Evolutionary conservation across 352 stramenopile genomes (phyloP).

Genomic region (Globisporangium recalcitrans): DNA sequence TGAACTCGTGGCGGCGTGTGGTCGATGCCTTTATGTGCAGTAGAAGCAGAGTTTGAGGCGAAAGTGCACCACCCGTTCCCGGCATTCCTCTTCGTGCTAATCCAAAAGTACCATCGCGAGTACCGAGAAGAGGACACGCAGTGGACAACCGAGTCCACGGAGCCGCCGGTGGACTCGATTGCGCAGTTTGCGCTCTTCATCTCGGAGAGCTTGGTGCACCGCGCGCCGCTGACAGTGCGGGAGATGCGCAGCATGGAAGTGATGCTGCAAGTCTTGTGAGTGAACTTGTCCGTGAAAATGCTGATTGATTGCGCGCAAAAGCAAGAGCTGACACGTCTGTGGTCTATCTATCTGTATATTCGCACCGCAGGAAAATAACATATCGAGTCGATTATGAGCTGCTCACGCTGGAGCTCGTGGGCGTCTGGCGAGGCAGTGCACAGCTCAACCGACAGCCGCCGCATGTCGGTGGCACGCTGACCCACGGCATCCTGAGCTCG

Average conservation of each 20-base stretch:
- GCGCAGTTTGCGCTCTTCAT: conserved; percentile 78
- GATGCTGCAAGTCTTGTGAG: conserved; percentile 81
- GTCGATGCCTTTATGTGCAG: conserved; percentile 31
- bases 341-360: background rate
- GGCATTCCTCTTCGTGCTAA: conserved; percentile 63
- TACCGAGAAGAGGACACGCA: conserved; percentile 37
- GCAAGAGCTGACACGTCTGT: background rate
- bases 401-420: conserved; percentile 18
- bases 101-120: conserved; percentile 85
- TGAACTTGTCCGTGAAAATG: conserved; percentile 10
- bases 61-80: conserved; percentile 78
- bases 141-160: conserved; percentile 51
- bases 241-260: conserved; percentile 71
- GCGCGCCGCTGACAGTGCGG: conserved; percentile 41
- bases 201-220: conserved; percentile 49
- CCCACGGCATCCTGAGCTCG: conserved; percentile 33
- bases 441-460: conserved; percentile 3
- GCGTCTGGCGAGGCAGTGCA: conserved; percentile 18
- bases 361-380: conserved; percentile 14
- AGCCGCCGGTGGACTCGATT: conserved; percentile 77
- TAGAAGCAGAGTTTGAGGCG: conserved; percentile 83
- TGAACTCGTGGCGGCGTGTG: conserved; percentile 19
- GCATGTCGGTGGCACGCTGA: conserved; percentile 12
- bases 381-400: conserved; percentile 17
- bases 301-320: background rate